phyloP scores from a whole-genome alignment of 176 grass and related monocot genomes.

The Avena eriantha region DNA sequence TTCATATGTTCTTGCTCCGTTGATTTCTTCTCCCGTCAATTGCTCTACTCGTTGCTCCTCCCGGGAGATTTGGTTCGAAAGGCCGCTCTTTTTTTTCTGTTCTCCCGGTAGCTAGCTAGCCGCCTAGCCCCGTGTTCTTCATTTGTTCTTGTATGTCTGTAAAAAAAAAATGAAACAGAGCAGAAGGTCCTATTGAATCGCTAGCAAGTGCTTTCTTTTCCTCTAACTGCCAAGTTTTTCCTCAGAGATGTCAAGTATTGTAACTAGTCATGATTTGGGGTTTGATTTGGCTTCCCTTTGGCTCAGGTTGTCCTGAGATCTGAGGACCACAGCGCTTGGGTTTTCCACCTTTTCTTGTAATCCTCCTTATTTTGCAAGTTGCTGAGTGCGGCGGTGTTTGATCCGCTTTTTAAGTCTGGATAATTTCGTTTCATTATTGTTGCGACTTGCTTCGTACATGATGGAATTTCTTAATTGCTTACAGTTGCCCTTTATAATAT shows the following conservation, averaged over 20 bases:
- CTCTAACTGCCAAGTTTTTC: neutral
- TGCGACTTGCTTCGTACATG: neutral
- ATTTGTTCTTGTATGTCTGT: constrained; percentile 19
- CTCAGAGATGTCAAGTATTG: neutral
- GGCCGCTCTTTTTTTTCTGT: neutral
- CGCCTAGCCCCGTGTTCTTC: neutral
- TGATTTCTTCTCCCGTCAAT: neutral
- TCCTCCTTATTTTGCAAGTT: neutral
- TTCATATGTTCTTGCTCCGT: neutral
- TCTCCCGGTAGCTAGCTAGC: constrained; percentile 21
- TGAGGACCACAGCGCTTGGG: neutral
- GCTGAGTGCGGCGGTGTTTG: neutral
- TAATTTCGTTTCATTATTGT: neutral
- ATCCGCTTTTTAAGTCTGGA: neutral
- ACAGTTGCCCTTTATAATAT: neutral
- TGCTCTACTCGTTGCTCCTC: neutral
- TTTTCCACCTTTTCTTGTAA: neutral
- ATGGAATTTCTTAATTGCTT: neutral
- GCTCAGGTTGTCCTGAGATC: neutral
- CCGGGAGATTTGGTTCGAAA: neutral
- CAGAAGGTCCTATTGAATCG: neutral
- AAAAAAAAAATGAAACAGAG: neutral
- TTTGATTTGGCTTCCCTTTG: constrained; percentile 8
- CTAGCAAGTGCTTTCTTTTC: neutral
- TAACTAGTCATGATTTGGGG: neutral